Conservation (phyloP, 371 early-diverging fungal genomes). For the Mortierella sp. region DNA sequence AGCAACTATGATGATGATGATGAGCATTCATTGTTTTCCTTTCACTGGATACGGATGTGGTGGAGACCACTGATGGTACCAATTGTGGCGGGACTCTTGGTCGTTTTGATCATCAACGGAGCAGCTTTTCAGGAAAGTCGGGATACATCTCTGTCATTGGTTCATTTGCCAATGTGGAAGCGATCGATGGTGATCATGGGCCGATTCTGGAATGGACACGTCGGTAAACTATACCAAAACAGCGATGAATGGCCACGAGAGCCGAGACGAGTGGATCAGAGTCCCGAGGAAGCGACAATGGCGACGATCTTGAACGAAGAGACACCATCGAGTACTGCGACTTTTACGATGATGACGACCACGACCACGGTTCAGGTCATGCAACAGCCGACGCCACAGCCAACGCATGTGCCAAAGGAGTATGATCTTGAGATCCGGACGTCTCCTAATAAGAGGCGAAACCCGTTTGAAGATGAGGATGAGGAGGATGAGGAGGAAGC, state of each 20-base stretch:
- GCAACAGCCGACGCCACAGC: too few relatives aligned
- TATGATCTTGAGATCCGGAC: neutral
- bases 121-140: conserved; percentile 38
- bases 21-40: neutral
- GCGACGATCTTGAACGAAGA: too few relatives aligned
- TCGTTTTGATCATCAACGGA: conserved; percentile 38
- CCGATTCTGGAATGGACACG: conserved; percentile 8
- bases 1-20: neutral
- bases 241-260: too few relatives aligned
- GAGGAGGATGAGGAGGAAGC: neutral
- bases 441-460: too few relatives aligned
- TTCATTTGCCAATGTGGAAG: conserved; percentile 22
- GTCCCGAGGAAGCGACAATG: too few relatives aligned
- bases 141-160: conserved; percentile 27
- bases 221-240: too few relatives aligned
- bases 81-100: conserved; percentile 18
- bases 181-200: conserved; percentile 20
- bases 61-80: conserved; percentile 28
- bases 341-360: too few relatives aligned
- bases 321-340: too few relatives aligned
- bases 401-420: too few relatives aligned
- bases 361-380: too few relatives aligned
- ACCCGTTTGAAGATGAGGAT: neutral
- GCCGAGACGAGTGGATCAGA: too few relatives aligned
- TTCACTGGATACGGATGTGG: conserved; percentile 4